Percentiles rank a stretch among this genome's conserved stretches.
These are phyloP conservation scores for Aspergillus saccharolyticus DNA, from an alignment of 495 filamentous ascomycete genomes.

Conservation along the genomic window DNA sequence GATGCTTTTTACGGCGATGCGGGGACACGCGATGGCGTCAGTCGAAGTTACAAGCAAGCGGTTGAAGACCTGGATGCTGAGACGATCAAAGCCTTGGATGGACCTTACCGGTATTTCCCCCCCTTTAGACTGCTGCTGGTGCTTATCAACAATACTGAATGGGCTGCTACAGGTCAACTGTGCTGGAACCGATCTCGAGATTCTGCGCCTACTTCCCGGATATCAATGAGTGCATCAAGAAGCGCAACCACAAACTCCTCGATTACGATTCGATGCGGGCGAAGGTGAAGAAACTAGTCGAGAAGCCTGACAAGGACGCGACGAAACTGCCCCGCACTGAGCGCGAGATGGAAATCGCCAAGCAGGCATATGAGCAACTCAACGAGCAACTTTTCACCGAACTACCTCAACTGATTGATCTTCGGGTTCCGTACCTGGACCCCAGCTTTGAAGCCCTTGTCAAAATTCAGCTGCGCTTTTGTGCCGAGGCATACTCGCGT, in stretches of 20 bases:
- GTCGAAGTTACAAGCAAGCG: conserved; percentile 93
- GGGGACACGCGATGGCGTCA: conserved; percentile 89
- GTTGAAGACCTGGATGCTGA: conserved; percentile 96
- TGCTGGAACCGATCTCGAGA: conserved; percentile 86
- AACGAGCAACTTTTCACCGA: conserved; percentile 93
- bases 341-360: conserved; percentile 90
- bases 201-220: conserved; percentile 99
- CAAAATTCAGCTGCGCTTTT: conserved; percentile 97
- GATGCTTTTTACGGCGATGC: conserved; percentile 98
- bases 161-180: conserved; percentile 63
- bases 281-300: conserved; percentile 91
- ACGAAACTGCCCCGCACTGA: conserved; percentile 91
- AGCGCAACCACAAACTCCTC: conserved; percentile 93
- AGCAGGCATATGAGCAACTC: conserved; percentile 86
- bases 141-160: background rate
- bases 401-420: conserved; percentile 94
- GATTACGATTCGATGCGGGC: conserved; percentile 96
- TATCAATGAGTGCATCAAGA: conserved; percentile 99
- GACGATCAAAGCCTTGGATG: conserved; percentile 96
- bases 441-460: conserved; percentile 95
- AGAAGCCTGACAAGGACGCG: conserved; percentile 98
- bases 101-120: conserved; percentile 72
- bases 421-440: conserved; percentile 94
- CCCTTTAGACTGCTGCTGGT: background rate
- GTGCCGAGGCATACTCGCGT: conserved; percentile 89